Percentiles rank a stretch among this genome's conserved stretches.
phyloP scores from a whole-genome alignment of 306 rosid species.

The Cucurbita ficifolia region DNA sequence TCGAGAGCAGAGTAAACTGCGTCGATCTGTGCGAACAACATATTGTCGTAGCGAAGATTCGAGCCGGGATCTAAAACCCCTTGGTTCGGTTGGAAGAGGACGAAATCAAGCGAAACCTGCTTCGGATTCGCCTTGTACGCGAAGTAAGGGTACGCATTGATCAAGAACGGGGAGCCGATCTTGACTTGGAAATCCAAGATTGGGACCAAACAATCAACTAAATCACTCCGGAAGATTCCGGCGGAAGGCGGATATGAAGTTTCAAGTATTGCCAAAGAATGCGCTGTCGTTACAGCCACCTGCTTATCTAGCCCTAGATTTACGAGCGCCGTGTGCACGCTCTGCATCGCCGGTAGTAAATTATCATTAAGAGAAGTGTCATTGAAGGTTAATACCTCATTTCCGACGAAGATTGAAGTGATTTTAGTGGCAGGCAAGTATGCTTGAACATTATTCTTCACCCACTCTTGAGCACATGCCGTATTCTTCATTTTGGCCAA shows the following conservation, averaged over 20 bases:
- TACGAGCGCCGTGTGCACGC: slow-evolving; percentile 56
- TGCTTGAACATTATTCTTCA: slow-evolving; percentile 56
- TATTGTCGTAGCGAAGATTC: slow-evolving; percentile 73
- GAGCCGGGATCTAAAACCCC: slow-evolving; percentile 56
- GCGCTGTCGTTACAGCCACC: slow-evolving; percentile 57
- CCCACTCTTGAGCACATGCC: slow-evolving; percentile 49
- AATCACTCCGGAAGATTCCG: slow-evolving; percentile 64
- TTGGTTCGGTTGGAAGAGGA: slow-evolving; percentile 67
- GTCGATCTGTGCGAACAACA: slow-evolving; percentile 89
- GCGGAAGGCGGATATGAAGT: slow-evolving; percentile 80
- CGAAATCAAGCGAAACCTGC: slow-evolving; percentile 56
- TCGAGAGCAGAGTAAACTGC: slow-evolving; percentile 64
- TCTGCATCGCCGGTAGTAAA: slow-evolving; percentile 82
- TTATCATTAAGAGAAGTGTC: slow-evolving; percentile 39
- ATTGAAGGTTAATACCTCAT: slow-evolving; percentile 79
- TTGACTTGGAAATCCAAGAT: slow-evolving; percentile 60
- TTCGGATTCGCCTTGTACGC: slow-evolving; percentile 74
- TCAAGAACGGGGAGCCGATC: slow-evolving; percentile 76
- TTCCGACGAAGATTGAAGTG: slow-evolving; percentile 78
- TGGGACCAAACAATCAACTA: slow-evolving; percentile 34
- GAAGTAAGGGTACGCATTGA: slow-evolving; percentile 93
- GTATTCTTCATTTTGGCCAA: slow-evolving; percentile 53
- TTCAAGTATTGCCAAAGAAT: slow-evolving; percentile 59
- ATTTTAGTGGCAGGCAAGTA: slow-evolving; percentile 64
- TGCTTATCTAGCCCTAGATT: slow-evolving; percentile 50